Evolutionary conservation across 2,329 filamentous ascomycete genomes (phyloP), one percentile per base, ranked within the genome.

Genomic region (Apiospora saccharicola): DNA sequence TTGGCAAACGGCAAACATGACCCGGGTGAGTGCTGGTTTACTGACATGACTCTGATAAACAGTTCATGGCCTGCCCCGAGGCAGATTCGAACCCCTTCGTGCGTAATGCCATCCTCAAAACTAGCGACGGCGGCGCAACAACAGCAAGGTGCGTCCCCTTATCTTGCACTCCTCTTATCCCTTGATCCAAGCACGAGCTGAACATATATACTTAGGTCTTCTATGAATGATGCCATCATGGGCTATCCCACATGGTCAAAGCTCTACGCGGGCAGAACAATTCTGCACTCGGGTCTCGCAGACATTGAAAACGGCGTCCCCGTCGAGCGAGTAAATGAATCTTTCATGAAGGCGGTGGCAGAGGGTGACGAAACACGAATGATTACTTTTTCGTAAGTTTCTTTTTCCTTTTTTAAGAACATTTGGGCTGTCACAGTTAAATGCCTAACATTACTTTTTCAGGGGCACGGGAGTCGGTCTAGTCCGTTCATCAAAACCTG

Each of bases 401-500:
- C 5, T 13, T 13, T 14, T 19, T 26, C 8, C 13, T 4, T 13
- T 24, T 19, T n/a, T n/a, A n/a, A 1, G 8, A 10, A 13, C 14
- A 4, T 3, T 30, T 12, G 12, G 22, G 0, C 24, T 3, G 4
- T 22, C 30, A 34, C 3, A 24, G 13, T 8, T 8, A 22, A 14
- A 12, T 49, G 16, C 19, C 67, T 49, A 49, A 69, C 26, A 37
- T 13, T 10, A 14, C 13, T 13, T 5, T 14, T 4, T 22, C 37
- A 69, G 67, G 4, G 67, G 67, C 10, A 49, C 43, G 26, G 67
- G 67, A 16, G 67, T 69, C 4, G 67, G 67, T 3, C n/a, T 69
- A 19, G 47, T 47, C 14, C 19, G 37, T 1, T 37, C 34, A 8
- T 46, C 34, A 2, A 22, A 37, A 14, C 26, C 67, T 7, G 67